phyloP scores from a whole-genome alignment of 1,139 yeast species.

The Candida neerlandica region DNA sequence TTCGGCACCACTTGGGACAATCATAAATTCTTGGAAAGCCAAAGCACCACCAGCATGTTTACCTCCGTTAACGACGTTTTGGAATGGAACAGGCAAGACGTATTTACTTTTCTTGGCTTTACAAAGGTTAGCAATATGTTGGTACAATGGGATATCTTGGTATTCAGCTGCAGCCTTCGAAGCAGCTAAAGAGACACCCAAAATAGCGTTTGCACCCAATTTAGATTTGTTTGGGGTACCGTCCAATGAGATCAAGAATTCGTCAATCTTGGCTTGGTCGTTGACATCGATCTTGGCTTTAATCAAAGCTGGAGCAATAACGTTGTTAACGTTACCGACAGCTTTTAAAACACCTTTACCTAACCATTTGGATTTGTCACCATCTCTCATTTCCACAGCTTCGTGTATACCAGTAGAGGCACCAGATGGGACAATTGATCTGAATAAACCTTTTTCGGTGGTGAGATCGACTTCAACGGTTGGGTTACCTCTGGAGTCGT shows the following conservation, averaged over 20 bases:
- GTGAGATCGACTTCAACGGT: slow-evolving; percentile 92
- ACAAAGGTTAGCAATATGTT: slow-evolving; percentile 77
- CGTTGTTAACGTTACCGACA: slow-evolving; percentile 84
- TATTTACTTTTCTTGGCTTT: slow-evolving; percentile 59
- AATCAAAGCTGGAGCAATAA: slow-evolving; percentile 86
- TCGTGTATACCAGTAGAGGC: slow-evolving; percentile 96
- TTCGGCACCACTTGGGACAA: slow-evolving; percentile 88
- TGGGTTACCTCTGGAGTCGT: slow-evolving; percentile 98
- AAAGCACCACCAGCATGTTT: slow-evolving; percentile 99
- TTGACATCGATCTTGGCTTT: slow-evolving; percentile 72
- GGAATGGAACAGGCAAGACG: slow-evolving; percentile 94
- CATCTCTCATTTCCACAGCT: slow-evolving; percentile 94
- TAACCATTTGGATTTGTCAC: slow-evolving; percentile 89
- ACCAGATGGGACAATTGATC: slow-evolving; percentile 95
- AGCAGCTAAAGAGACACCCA: slow-evolving; percentile 91
- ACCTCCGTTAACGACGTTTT: slow-evolving; percentile 98
- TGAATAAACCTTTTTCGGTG: slow-evolving; percentile 85
- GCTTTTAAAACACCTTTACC: slow-evolving; percentile 97
- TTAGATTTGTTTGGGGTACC: slow-evolving; percentile 94
- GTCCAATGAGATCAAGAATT: slow-evolving; percentile 74
- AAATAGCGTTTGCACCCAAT: slow-evolving; percentile 94
- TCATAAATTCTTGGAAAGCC: slow-evolving; percentile 98
- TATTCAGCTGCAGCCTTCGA: slow-evolving; percentile 96
- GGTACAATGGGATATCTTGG: slow-evolving; percentile 83
- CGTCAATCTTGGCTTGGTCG: slow-evolving; percentile 80